phyloP scores from a whole-genome alignment of 164 flowering plant species.

The Hamamelis virginiana region DNA sequence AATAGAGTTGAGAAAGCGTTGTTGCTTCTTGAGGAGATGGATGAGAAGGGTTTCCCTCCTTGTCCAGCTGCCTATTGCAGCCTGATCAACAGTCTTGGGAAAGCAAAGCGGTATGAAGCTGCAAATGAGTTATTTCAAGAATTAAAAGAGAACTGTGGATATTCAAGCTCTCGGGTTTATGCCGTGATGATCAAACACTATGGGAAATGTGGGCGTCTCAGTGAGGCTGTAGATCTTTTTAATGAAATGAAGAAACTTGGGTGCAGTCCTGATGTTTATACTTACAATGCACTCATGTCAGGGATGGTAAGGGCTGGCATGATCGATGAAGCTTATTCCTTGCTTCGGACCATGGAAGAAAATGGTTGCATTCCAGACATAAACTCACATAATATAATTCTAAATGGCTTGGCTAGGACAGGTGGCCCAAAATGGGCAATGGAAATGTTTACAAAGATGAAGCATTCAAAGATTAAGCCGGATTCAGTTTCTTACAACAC shows the following conservation, averaged over 20 bases:
- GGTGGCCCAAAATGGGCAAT: constrained; percentile 76
- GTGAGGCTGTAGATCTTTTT: constrained; percentile 79
- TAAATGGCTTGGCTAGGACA: constrained; percentile 77
- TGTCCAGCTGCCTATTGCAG: constrained; percentile 97
- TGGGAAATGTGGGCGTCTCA: constrained; percentile 82
- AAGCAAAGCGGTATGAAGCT: constrained; percentile 81
- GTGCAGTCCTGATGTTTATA: constrained; percentile 79
- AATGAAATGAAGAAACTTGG: constrained; percentile 82
- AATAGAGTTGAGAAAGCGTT: constrained; percentile 87
- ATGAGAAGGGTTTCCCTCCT: constrained; percentile 92
- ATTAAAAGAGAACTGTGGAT: constrained; percentile 83
- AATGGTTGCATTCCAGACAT: constrained; percentile 74
- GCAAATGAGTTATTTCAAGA: constrained; percentile 91
- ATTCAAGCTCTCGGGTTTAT: constrained; percentile 77
- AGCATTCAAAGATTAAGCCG: constrained; percentile 58
- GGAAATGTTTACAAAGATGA: constrained; percentile 81
- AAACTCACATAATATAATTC: constrained; percentile 84
- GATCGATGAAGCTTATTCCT: constrained; percentile 78
- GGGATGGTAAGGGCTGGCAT: constrained; percentile 90
- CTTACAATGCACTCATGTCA: constrained; percentile 93
- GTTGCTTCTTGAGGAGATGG: constrained; percentile 92
- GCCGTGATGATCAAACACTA: constrained; percentile 94
- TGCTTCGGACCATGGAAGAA: constrained; percentile 78
- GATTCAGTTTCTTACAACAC: constrained; percentile 94
- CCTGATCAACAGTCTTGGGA: constrained; percentile 80